phyloP scores from a whole-genome alignment of 2,329 filamentous ascomycete genomes.

The Calcarisporium arbuscula region DNA sequence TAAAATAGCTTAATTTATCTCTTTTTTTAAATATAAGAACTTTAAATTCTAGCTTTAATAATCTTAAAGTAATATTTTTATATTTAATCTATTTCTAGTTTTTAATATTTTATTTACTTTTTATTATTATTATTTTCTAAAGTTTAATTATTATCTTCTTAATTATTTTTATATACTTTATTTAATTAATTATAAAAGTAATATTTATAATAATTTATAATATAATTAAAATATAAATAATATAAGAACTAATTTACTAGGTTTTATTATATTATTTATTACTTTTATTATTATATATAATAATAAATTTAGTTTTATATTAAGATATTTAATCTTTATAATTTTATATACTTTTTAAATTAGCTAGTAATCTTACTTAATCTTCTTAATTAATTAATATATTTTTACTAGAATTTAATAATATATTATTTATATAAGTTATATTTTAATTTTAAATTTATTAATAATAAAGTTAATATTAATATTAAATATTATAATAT shows the following conservation, averaged over 20 bases:
- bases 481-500: not conserved
- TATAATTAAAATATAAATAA: not conserved
- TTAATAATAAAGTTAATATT: not conserved
- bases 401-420: not conserved
- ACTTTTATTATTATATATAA: slow-evolving; percentile 1
- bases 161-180: not conserved
- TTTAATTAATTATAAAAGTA: not conserved
- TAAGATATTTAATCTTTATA: not conserved
- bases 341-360: not conserved
- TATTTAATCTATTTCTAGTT: not conserved
- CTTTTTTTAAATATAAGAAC: not conserved
- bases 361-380: not conserved
- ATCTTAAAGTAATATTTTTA: not conserved
- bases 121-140: not conserved
- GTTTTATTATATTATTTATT: not conserved
- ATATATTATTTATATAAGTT: not conserved
- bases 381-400: not conserved
- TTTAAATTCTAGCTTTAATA: not conserved
- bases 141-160: not conserved
- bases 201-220: not conserved
- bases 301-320: slow-evolving; percentile 1
- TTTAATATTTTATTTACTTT: not conserved
- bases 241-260: not conserved
- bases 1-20: not conserved
- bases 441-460: not conserved